Conservation (phyloP, 129 eudicot species). For the Pittosporum tobira region DNA sequence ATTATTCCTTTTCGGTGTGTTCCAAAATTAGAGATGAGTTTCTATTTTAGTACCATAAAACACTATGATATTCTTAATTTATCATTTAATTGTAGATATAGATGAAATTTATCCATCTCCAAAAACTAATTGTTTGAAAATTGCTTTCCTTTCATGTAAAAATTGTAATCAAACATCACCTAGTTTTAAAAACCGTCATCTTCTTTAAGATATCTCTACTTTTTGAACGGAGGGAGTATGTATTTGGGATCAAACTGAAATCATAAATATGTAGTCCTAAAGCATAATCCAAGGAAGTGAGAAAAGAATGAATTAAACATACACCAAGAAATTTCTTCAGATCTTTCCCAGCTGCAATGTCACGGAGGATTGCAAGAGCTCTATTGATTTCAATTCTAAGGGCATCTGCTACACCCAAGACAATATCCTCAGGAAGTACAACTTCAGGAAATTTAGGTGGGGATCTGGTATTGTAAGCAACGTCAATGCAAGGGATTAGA, state of each 20-base stretch:
- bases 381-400: conserved; percentile 58
- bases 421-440: conserved; percentile 58
- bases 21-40: no score
- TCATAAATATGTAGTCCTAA: not conserved
- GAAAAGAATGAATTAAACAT: conserved; percentile 18
- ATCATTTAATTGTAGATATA: no score
- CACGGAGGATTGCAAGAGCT: conserved; percentile 46
- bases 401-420: conserved; percentile 56
- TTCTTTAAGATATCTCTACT: not conserved
- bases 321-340: conserved; percentile 79
- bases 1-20: no score
- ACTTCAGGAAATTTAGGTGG: conserved; percentile 82
- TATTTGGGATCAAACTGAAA: not conserved
- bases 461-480: conserved; percentile 29
- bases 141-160: no score
- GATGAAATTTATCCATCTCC: no score
- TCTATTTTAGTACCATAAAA: no score
- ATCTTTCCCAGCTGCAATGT: conserved; percentile 76
- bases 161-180: not conserved
- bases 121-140: no score
- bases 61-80: no score
- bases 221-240: not conserved
- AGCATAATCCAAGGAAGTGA: not conserved
- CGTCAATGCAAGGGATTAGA: not conserved
- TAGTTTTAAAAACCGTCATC: not conserved